A percentile compares a stretch with the other conserved stretches of the same genome.
Evolutionary conservation across 352 stramenopile genomes (phyloP).

Genomic region (Phytophthora hibernalis): DNA sequence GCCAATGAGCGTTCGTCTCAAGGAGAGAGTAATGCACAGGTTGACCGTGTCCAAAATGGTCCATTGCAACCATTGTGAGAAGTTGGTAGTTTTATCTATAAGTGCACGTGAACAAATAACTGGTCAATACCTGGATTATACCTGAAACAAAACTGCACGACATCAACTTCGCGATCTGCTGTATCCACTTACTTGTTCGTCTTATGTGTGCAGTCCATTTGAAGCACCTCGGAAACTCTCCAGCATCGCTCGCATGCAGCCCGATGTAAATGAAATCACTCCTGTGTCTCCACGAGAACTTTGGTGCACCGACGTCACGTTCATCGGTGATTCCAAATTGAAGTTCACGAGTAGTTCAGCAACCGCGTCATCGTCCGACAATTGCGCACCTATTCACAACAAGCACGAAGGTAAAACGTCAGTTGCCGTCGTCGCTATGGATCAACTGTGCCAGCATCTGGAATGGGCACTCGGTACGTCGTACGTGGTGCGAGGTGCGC

Average conservation of each 20-base stretch:
- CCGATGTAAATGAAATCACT: conserved; percentile 13
- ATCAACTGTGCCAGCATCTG: conserved; percentile 22
- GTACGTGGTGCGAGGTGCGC: conserved; percentile 1
- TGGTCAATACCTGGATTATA: conserved; percentile 1
- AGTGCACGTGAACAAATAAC: background rate
- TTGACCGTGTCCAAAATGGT: conserved; percentile 9
- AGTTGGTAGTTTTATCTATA: conserved; percentile 24
- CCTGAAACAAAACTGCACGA: background rate
- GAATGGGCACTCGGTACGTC: conserved; percentile 6
- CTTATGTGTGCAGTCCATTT: conserved; percentile 11
- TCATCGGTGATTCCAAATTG: background rate
- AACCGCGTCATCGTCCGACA: conserved; percentile 9
- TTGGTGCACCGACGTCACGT: conserved; percentile 13
- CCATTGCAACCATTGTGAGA: conserved; percentile 8
- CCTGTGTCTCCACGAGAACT: conserved; percentile 15
- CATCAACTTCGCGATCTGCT: background rate
- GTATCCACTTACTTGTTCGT: conserved; percentile 12
- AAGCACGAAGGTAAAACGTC: background rate
- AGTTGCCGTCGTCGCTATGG: background rate
- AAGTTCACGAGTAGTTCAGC: conserved; percentile 14
- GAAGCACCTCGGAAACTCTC: conserved; percentile 6
- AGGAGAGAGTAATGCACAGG: conserved; percentile 18
- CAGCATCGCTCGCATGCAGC: conserved; percentile 5
- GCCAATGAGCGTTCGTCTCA: conserved; percentile 8
- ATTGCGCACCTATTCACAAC: background rate